phyloP scores from a whole-genome alignment of 2,329 filamentous ascomycete species.

The Colletotrichum zoysiae region DNA sequence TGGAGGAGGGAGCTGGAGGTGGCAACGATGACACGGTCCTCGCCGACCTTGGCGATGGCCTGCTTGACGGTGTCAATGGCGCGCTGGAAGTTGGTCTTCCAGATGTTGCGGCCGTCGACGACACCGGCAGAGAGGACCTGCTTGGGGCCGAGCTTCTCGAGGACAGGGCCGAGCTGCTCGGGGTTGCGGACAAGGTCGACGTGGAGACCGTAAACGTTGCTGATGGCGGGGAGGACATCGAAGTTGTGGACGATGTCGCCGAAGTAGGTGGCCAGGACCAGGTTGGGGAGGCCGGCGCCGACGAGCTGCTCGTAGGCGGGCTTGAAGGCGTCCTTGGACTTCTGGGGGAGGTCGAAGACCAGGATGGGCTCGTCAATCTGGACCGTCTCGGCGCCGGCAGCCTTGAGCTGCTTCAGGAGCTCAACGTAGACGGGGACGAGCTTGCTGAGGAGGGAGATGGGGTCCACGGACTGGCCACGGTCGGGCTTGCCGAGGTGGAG shows the following conservation, averaged over 20 bases:
- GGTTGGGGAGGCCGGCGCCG: constrained; percentile 83
- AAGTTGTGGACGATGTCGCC: constrained; percentile 99
- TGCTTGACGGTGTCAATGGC: constrained; percentile 92
- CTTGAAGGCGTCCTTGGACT: constrained; percentile 98
- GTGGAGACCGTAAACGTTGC: constrained; percentile 78
- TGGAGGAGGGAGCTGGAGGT: constrained; percentile 98
- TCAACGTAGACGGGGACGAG: constrained; percentile 95
- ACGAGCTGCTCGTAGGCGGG: constrained; percentile 93
- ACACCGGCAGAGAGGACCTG: constrained; percentile 95
- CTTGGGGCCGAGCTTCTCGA: constrained; percentile 85
- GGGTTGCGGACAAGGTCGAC: constrained; percentile 98
- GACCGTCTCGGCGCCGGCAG: constrained; percentile 93
- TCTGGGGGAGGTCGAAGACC: constrained; percentile 90
- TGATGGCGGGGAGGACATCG: constrained; percentile 81
- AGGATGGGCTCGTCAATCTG: constrained; percentile 99
- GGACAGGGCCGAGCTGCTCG: constrained; percentile 92
- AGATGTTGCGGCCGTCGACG: constrained; percentile 99
- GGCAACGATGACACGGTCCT: constrained; percentile 96
- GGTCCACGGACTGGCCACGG: constrained; percentile 91
- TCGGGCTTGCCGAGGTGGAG: constrained; percentile 98
- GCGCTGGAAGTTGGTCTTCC: constrained; percentile 99
- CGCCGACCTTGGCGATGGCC: constrained; percentile 93
- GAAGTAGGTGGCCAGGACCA: constrained; percentile 97
- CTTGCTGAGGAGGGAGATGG: constrained; percentile 93
- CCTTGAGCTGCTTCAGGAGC: constrained; percentile 93